Evolutionary conservation across 352 stramenopile genomes (phyloP).

Genomic region (Phytopythium cucurbitacearum): DNA sequence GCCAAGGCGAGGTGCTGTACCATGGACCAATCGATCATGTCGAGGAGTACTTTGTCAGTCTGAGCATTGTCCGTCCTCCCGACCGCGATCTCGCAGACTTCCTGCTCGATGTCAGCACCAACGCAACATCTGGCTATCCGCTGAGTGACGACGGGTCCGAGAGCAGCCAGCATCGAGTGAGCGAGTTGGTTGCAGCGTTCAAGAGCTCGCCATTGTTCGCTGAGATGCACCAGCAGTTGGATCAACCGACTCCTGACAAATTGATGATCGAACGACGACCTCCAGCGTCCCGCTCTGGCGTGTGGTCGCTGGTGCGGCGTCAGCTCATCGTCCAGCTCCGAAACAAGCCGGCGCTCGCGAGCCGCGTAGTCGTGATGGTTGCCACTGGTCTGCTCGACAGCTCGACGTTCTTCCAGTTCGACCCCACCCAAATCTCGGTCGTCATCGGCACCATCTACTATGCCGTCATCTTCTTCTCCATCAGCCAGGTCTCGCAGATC

Average conservation of each 20-base stretch:
- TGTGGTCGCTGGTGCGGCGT: slow-evolving; percentile 23
- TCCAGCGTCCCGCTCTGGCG: slow-evolving; percentile 48
- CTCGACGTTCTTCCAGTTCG: slow-evolving; percentile 23
- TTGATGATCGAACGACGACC: slow-evolving; percentile 21
- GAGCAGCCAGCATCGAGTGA: slow-evolving; percentile 24
- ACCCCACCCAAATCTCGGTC: slow-evolving; percentile 12
- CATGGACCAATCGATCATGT: slow-evolving; percentile 12
- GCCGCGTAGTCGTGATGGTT: slow-evolving; percentile 16
- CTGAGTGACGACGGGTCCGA: slow-evolving; percentile 13
- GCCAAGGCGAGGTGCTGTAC: slow-evolving; percentile 65
- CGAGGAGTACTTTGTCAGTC: slow-evolving; percentile 20
- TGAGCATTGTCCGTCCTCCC: slow-evolving; percentile 15
- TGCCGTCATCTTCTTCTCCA: slow-evolving; percentile 51
- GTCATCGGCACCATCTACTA: slow-evolving; percentile 66
- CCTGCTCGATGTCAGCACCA: slow-evolving; percentile 3
- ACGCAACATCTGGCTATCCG: slow-evolving; percentile 15
- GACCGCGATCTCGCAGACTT: not conserved
- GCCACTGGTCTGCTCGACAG: slow-evolving; percentile 24
- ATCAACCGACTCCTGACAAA: slow-evolving; percentile 34
- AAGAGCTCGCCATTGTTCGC: slow-evolving; percentile 8
- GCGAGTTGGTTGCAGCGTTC: slow-evolving; percentile 40
- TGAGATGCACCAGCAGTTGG: slow-evolving; percentile 6
- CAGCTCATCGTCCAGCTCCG: slow-evolving; percentile 38
- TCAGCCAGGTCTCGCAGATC: slow-evolving; percentile 53
- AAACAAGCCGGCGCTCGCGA: slow-evolving; percentile 17